These are phyloP conservation scores for Monilinia vaccinii-corymbosi DNA, from an alignment of 2,329 filamentous ascomycete species.

Conservation along the genomic window DNA sequence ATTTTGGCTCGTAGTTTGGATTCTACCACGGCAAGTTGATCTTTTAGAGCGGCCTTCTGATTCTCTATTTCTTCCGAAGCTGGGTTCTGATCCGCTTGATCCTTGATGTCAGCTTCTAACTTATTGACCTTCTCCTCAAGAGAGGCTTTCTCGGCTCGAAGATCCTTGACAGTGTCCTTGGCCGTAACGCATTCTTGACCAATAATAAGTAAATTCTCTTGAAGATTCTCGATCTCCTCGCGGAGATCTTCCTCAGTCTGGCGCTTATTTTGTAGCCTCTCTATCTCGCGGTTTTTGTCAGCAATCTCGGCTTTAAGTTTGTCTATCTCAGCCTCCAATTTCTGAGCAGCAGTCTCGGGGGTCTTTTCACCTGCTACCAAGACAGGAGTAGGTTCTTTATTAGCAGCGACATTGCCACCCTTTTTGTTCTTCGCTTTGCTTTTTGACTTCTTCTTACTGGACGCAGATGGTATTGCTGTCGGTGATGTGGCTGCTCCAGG, in stretches of 20 bases:
- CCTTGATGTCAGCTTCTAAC: constrained; percentile 68
- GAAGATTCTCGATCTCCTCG: constrained; percentile 78
- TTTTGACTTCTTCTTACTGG: constrained; percentile 65
- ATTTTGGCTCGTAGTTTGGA: neutral
- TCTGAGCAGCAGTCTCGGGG: constrained; percentile 8
- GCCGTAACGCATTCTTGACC: constrained; percentile 79
- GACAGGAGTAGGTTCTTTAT: constrained; percentile 22
- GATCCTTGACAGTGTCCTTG: constrained; percentile 65
- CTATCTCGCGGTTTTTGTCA: constrained; percentile 55
- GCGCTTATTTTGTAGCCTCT: constrained; percentile 58
- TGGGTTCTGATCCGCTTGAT: constrained; percentile 42
- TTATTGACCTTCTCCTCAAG: constrained; percentile 55
- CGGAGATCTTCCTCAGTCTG: constrained; percentile 69
- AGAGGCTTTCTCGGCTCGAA: constrained; percentile 58
- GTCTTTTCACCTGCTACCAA: constrained; percentile 13
- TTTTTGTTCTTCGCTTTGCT: constrained; percentile 71
- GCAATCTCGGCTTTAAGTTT: constrained; percentile 17
- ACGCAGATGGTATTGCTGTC: constrained; percentile 30
- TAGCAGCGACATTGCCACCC: constrained; percentile 33
- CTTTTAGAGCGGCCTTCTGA: neutral
- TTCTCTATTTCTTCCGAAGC: neutral
- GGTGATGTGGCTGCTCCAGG: constrained; percentile 35
- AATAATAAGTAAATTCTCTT: constrained; percentile 69
- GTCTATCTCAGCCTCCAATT: constrained; percentile 24
- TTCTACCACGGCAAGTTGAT: neutral